A percentile compares a stretch with the other conserved stretches of the same genome.
phyloP scores from a whole-genome alignment of 441 rosid genomes.

The Aquilaria agallochum region DNA sequence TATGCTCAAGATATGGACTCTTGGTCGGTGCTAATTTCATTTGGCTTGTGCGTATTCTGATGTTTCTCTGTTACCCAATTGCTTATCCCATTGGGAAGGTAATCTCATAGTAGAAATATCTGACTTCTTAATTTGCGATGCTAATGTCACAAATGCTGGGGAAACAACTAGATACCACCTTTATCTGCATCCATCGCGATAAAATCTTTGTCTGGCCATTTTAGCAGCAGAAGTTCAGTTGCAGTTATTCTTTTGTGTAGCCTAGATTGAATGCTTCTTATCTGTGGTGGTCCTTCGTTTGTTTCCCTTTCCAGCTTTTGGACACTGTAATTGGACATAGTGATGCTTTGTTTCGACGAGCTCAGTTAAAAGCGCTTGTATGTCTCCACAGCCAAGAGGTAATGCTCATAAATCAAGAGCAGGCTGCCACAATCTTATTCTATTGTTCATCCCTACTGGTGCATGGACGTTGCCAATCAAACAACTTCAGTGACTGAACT shows the following conservation, averaged over 20 bases:
- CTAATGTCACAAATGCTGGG: too few species aligned
- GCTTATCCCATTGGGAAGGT: slow-evolving; percentile 75
- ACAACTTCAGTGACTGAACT: too few species aligned
- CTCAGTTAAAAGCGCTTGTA: slow-evolving; percentile 71
- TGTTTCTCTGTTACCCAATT: slow-evolving; percentile 57
- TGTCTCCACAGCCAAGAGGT: slow-evolving; percentile 68
- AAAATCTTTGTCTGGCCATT: too few species aligned
- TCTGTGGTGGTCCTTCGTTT: background rate
- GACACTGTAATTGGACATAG: slow-evolving; percentile 55
- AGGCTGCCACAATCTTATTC: background rate
- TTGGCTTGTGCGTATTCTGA: slow-evolving; percentile 58
- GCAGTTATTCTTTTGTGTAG: background rate
- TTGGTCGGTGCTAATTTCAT: slow-evolving; percentile 58
- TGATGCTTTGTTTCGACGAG: slow-evolving; percentile 59
- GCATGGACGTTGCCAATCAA: too few species aligned
- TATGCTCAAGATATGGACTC: slow-evolving; percentile 64
- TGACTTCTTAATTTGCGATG: background rate
- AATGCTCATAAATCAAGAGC: slow-evolving; percentile 13
- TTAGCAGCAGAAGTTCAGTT: too few species aligned
- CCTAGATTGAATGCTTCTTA: background rate
- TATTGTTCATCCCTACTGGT: too few species aligned
- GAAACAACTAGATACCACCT: too few species aligned
- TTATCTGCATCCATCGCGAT: too few species aligned
- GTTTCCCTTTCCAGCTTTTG: slow-evolving; percentile 33
- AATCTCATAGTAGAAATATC: slow-evolving; percentile 3